Evolutionary conservation across 768 basidiomycete genomes (phyloP).

Genomic region (Obba rivulosa): DNA sequence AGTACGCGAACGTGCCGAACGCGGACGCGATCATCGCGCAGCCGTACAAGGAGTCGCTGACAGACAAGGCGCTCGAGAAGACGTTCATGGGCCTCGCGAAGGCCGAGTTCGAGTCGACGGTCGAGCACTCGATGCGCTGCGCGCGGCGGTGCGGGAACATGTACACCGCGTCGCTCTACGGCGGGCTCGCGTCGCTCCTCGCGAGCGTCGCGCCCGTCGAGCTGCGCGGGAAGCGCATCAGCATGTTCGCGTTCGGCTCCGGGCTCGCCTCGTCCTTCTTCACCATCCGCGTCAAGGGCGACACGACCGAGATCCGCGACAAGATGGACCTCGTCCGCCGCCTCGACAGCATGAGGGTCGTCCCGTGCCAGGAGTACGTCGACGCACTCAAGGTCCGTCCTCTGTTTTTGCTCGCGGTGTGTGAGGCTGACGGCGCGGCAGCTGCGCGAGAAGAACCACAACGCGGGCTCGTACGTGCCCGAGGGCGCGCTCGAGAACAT

Average conservation of each 20-base stretch:
- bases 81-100: constrained; percentile 82
- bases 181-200: constrained; percentile 85
- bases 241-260: constrained; percentile 94
- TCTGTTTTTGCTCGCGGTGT: no score
- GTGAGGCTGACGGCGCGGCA: no score
- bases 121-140: constrained; percentile 79
- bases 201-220: constrained; percentile 64
- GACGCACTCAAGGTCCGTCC: constrained; percentile 64
- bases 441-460: constrained; percentile 98
- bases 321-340: constrained; percentile 80
- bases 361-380: constrained; percentile 89
- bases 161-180: constrained; percentile 96
- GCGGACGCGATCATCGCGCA: constrained; percentile 65
- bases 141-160: constrained; percentile 94
- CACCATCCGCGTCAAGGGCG: constrained; percentile 80
- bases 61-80: constrained; percentile 96
- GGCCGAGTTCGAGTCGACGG: constrained; percentile 64
- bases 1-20: constrained; percentile 64
- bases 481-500: constrained; percentile 86
- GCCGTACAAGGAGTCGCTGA: constrained; percentile 68
- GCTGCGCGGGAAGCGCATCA: constrained; percentile 78
- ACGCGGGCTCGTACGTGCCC: constrained; percentile 79
- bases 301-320: constrained; percentile 72
- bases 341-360: constrained; percentile 82
- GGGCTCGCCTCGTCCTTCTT: constrained; percentile 97